Evolutionary conservation across 257 asterid species (phyloP).

Genomic region (Petrea volubilis): DNA sequence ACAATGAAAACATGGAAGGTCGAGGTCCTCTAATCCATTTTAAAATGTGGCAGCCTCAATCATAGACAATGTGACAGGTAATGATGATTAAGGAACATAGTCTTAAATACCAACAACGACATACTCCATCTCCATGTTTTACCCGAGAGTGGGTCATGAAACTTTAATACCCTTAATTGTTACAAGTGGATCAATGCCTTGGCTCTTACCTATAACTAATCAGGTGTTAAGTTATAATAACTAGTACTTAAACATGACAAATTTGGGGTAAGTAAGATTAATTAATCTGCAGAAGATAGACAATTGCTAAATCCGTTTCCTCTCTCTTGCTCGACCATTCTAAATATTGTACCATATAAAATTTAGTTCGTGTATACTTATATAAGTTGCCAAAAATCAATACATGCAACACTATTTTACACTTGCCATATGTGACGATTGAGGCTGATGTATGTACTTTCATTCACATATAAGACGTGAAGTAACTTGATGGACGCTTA

Average conservation of each 20-base stretch:
- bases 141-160: not conserved
- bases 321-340: not conserved
- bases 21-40: not conserved
- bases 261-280: not conserved
- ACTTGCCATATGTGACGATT: not conserved
- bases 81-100: not conserved
- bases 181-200: not conserved
- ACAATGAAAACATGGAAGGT: not conserved
- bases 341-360: not conserved
- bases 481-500: not conserved
- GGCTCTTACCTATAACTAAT: not conserved
- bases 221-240: not conserved
- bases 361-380: not conserved
- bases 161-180: not conserved
- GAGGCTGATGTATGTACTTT: not conserved
- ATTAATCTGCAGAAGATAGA: not conserved
- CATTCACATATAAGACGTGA: not conserved
- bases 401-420: not conserved
- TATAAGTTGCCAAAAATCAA: not conserved
- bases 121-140: not conserved
- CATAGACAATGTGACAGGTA: not conserved
- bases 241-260: not conserved
- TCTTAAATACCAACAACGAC: not conserved
- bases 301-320: not conserved
- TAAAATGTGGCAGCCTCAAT: not conserved